Percentiles rank a stretch among this genome's conserved stretches.
phyloP scores from a whole-genome alignment of 1,284 basidiomycete genomes.

The Trametes hirsuta region DNA sequence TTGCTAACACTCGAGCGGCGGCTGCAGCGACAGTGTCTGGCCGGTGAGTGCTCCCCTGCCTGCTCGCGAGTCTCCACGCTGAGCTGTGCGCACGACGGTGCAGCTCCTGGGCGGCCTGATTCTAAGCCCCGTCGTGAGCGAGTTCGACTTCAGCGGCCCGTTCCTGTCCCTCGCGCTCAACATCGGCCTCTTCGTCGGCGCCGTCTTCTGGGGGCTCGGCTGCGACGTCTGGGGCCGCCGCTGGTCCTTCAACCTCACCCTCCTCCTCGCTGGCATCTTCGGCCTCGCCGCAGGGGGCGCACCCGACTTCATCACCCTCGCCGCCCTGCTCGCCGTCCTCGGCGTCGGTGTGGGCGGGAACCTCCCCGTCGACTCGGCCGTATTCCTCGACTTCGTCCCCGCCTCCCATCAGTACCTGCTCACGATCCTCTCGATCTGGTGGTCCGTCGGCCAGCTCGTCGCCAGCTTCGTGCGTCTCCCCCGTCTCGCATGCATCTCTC shows the following conservation, averaged over 20 bases:
- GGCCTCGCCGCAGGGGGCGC: slow-evolving; percentile 52
- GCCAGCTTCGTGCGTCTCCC: slow-evolving; percentile 55
- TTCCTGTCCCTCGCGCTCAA: slow-evolving; percentile 62
- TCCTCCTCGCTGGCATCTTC: slow-evolving; percentile 61
- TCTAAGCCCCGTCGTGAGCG: slow-evolving; percentile 56
- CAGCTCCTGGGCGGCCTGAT: slow-evolving; percentile 60
- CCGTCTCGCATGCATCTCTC: too few species aligned
- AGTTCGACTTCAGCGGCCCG: slow-evolving; percentile 58
- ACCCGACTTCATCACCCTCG: slow-evolving; percentile 45
- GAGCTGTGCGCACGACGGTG: not conserved
- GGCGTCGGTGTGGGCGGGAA: slow-evolving; percentile 58
- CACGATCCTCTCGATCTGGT: slow-evolving; percentile 73
- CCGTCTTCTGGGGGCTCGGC: slow-evolving; percentile 66
- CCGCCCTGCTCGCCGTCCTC: slow-evolving; percentile 47
- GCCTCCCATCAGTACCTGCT: slow-evolving; percentile 70
- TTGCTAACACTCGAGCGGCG: not conserved
- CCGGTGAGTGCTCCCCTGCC: slow-evolving; percentile 38
- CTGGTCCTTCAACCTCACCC: slow-evolving; percentile 67
- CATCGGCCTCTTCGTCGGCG: slow-evolving; percentile 65
- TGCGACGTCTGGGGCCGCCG: slow-evolving; percentile 69
- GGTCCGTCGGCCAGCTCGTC: slow-evolving; percentile 69
- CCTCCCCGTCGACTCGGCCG: slow-evolving; percentile 65
- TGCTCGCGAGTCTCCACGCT: not conserved
- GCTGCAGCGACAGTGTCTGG: slow-evolving; percentile 49
- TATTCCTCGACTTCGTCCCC: slow-evolving; percentile 71